Conservation (phyloP, 371 early-diverging fungal genomes). For the Smittium culicis region DNA sequence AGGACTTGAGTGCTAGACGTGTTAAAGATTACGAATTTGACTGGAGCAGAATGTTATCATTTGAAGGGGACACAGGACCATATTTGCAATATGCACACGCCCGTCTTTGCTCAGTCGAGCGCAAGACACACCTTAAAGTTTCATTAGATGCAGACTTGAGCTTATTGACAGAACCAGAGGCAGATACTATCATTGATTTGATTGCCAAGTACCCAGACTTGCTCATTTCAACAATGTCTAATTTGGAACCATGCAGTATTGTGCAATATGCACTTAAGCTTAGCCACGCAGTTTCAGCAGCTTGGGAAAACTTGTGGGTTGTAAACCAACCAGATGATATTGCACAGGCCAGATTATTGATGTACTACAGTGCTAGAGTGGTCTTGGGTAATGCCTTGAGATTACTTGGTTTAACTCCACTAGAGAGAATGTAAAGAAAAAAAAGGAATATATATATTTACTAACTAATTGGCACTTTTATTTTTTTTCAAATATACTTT, state of each 20-base stretch:
- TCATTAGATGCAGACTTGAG: slow-evolving; percentile 43
- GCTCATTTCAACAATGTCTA: slow-evolving; percentile 43
- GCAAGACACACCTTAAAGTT: slow-evolving; percentile 44
- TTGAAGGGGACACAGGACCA: slow-evolving; percentile 98
- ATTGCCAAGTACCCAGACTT: slow-evolving; percentile 88
- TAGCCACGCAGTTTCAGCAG: slow-evolving; percentile 66
- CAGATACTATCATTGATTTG: slow-evolving; percentile 57
- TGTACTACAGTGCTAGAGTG: slow-evolving; percentile 57
- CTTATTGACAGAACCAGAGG: slow-evolving; percentile 55
- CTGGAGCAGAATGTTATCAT: slow-evolving; percentile 88
- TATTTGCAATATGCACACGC: slow-evolving; percentile 98
- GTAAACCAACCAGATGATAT: slow-evolving; percentile 58
- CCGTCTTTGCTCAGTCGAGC: slow-evolving; percentile 88
- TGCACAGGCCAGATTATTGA: slow-evolving; percentile 64
- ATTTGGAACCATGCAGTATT: slow-evolving; percentile 84
- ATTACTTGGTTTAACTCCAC: slow-evolving; percentile 63
- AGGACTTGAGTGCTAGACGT: slow-evolving; percentile 93
- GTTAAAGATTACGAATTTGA: slow-evolving; percentile 96
- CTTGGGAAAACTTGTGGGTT: slow-evolving; percentile 76
- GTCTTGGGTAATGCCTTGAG: slow-evolving; percentile 66
- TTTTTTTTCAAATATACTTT: too few relatives aligned
- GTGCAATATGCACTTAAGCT: slow-evolving; percentile 88
- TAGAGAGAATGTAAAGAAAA: slow-evolving; percentile 87
- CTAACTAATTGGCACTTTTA: too few relatives aligned
- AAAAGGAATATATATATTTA: too few relatives aligned